These are phyloP conservation scores for Pseudopediastrum boryanum DNA, from an alignment of 139 green algal species.

Conservation along the genomic window DNA sequence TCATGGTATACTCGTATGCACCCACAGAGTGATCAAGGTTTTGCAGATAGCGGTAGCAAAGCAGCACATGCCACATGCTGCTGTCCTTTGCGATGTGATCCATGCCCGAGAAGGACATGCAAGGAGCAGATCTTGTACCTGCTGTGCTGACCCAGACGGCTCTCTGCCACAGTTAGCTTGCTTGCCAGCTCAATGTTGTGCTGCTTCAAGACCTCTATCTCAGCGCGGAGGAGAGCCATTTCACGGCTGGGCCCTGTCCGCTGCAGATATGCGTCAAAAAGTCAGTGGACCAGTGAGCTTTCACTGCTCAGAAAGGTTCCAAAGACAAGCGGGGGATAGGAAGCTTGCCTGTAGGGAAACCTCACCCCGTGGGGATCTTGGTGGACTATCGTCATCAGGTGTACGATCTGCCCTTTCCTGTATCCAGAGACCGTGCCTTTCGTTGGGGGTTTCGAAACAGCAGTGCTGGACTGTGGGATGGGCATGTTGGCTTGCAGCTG, in stretches of 20 bases:
- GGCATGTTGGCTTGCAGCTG: not conserved
- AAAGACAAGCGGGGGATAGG: no score
- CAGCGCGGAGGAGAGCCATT: slow-evolving; percentile 3
- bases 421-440: not conserved
- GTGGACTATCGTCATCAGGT: not conserved
- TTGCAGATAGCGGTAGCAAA: not conserved
- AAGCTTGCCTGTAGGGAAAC: no score
- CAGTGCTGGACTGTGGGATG: not conserved
- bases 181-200: slow-evolving; percentile 3
- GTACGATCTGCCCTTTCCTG: not conserved
- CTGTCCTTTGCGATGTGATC: not conserved
- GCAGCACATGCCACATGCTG: not conserved
- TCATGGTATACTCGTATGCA: no score
- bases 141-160: not conserved
- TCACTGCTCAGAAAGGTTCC: not conserved
- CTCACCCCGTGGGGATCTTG: no score
- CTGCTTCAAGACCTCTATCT: slow-evolving; percentile 1
- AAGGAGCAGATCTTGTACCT: not conserved
- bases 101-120: not conserved
- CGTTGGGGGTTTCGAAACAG: not conserved
- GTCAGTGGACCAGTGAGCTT: not conserved
- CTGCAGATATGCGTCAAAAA: not conserved
- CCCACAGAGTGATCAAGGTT: no score
- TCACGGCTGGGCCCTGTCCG: slow-evolving; percentile 9
- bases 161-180: not conserved